Percentiles rank a stretch among this genome's conserved stretches.
phyloP scores from a whole-genome alignment of 495 filamentous ascomycete genomes.

The Talaromyces proteolyticus region DNA sequence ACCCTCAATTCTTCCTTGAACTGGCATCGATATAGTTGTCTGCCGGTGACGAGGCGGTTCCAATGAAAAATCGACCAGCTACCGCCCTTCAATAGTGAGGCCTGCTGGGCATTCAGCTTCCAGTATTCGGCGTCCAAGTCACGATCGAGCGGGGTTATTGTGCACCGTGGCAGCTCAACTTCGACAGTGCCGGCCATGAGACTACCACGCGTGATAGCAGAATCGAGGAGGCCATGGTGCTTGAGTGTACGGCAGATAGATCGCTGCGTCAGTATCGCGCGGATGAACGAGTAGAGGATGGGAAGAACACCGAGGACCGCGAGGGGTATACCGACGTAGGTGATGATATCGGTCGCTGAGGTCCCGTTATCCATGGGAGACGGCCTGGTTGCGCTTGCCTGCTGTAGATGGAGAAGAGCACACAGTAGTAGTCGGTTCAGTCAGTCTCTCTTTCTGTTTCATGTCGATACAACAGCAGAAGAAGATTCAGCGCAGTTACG shows the following conservation, averaged over 20 bases:
- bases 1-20: slow-evolving; percentile 59
- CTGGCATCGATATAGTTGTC: slow-evolving; percentile 54
- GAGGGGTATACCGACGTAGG: slow-evolving; percentile 57
- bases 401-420: background rate
- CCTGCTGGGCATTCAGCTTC: slow-evolving; percentile 38
- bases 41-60: slow-evolving; percentile 52
- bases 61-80: slow-evolving; percentile 62
- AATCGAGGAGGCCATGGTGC: slow-evolving; percentile 37
- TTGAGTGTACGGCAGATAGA: slow-evolving; percentile 51
- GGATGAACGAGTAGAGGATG: slow-evolving; percentile 50
- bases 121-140: slow-evolving; percentile 48
- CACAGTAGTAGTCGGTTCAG: no score
- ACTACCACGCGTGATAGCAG: slow-evolving; percentile 52
- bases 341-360: slow-evolving; percentile 36
- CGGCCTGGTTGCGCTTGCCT: no score
- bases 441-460: background rate
- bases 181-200: slow-evolving; percentile 61
- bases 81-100: slow-evolving; percentile 50
- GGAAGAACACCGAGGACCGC: slow-evolving; percentile 63
- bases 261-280: slow-evolving; percentile 49
- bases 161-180: slow-evolving; percentile 58
- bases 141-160: slow-evolving; percentile 52
- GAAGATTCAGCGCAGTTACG: no score
- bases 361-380: slow-evolving; percentile 6
- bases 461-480: no score